Base-by-base conservation (phyloP, 2,329 filamentous ascomycete genomes). In the Talaromyces pinophilus region DNA sequence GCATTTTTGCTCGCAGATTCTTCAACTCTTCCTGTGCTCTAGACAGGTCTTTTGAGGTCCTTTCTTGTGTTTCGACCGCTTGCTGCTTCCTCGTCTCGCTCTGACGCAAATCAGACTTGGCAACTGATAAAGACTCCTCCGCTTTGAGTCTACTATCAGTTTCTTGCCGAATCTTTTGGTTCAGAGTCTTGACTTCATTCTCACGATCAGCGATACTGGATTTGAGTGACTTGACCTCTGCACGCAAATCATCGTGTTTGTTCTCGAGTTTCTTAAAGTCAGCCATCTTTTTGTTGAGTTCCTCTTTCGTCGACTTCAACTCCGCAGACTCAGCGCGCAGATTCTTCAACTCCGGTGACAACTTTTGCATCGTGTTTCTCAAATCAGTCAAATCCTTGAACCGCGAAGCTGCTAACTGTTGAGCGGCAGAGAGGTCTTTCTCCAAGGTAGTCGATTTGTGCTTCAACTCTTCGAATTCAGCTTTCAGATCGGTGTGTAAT, bases 301-400 rank as follows among this genome's bases (percentile, higher is more conserved):
- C 92, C 57, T 93, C 90, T 74, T 90, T 94, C 2, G 87, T 85
- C 0, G 82, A 83, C 77, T 92, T 93, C 40, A 98, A 83, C 48
- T 89, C 86, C 0, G 87, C 86, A 35, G 91, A 89, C 72, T 98
- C 93, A 59, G 89, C 87, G 7, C 92, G 88, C 22, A 98, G 83
- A 54, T 82, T 89, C 75, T 90, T 90, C 28, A 98, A 82, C 78
- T 99, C 94, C 0, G 92, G 91, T 73, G 97, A 93, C 0, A 91
- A 86, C 76, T 95, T 96, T 70, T 93, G 89, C 35, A 97, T 79
- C 2, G 93, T 83, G 68, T 94, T 91, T 22, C 90, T 86, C 55
- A 97, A 82, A 33, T 96, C 91, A 0, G 89, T 89, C 1, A 97
- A 82, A 67, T 98, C 93, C 77, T 93, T 96, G 82, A 93, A 98